Conservation (phyloP, 2,329 filamentous ascomycete species). For the Fusarium sterilihyphosum region DNA sequence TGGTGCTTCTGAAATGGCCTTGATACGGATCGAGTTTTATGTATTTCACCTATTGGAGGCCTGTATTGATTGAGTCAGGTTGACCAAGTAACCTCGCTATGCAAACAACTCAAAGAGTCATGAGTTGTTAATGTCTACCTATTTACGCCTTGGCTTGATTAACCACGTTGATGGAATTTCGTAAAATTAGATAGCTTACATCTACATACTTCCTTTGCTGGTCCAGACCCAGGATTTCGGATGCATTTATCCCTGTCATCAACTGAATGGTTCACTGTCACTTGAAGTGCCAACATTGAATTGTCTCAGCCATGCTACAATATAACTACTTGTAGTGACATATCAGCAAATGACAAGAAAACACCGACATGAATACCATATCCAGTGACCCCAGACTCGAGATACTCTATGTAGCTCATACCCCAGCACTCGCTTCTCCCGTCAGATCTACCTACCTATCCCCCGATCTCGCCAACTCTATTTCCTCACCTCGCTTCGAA, state of each 20-base stretch:
- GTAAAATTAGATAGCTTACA: not conserved
- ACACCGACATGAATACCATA: not conserved
- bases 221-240: not conserved
- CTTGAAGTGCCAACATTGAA: not conserved
- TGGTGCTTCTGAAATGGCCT: not conserved
- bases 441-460: not conserved
- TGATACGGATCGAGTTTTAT: not conserved
- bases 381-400: not conserved
- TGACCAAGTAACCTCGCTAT: too few species aligned
- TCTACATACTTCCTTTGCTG: not conserved
- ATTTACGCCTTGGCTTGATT: not conserved
- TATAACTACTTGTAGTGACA: not conserved
- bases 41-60: not conserved
- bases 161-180: not conserved
- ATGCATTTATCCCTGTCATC: not conserved
- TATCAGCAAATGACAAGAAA: not conserved
- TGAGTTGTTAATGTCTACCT: not conserved
- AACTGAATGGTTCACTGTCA: not conserved
- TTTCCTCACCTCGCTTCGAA: not conserved
- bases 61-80: not conserved
- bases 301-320: constrained; percentile 5
- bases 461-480: constrained; percentile 5
- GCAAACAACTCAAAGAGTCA: not conserved
- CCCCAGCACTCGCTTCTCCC: constrained; percentile 1
- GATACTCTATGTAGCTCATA: not conserved